phyloP scores from a whole-genome alignment of 1,139 yeast genomes.

The Geotrichum reessii region DNA sequence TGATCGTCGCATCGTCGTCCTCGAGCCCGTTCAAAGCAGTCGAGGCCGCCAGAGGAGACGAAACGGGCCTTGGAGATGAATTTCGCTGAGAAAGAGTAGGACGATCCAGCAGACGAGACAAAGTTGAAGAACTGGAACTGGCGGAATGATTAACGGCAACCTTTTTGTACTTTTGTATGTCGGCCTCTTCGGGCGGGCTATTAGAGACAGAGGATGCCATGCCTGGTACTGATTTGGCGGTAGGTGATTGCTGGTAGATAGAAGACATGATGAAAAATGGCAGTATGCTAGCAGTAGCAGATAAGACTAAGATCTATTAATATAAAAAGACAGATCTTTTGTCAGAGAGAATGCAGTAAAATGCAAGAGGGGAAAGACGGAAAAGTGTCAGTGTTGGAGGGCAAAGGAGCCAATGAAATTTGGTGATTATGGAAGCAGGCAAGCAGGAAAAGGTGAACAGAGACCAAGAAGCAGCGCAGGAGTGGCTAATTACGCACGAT shows the following conservation, averaged over 20 bases:
- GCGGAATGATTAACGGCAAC: slow-evolving; percentile 17
- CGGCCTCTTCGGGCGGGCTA: not conserved
- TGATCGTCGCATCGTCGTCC: not conserved
- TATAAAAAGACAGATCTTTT: not conserved
- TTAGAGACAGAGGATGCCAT: not conserved
- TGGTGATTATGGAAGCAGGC: not conserved
- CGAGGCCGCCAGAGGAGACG: slow-evolving; percentile 4
- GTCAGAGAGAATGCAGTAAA: not conserved
- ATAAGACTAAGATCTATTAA: not conserved
- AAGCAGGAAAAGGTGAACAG: not conserved
- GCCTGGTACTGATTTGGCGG: not conserved
- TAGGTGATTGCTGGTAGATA: not conserved
- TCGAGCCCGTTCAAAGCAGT: not conserved
- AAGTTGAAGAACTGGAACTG: slow-evolving; percentile 19
- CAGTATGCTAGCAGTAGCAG: not conserved
- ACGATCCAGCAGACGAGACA: slow-evolving; percentile 16
- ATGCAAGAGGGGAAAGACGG: not conserved
- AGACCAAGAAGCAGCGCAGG: not conserved
- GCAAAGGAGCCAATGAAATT: not conserved
- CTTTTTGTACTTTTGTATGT: slow-evolving; percentile 15
- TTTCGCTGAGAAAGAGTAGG: slow-evolving; percentile 7
- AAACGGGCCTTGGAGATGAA: not conserved
- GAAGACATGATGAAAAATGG: not conserved
- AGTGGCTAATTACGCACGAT: not conserved
- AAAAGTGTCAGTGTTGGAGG: not conserved